Base-by-base conservation (phyloP, 1,139 yeast species). In the Protomyces inundatus region DNA sequence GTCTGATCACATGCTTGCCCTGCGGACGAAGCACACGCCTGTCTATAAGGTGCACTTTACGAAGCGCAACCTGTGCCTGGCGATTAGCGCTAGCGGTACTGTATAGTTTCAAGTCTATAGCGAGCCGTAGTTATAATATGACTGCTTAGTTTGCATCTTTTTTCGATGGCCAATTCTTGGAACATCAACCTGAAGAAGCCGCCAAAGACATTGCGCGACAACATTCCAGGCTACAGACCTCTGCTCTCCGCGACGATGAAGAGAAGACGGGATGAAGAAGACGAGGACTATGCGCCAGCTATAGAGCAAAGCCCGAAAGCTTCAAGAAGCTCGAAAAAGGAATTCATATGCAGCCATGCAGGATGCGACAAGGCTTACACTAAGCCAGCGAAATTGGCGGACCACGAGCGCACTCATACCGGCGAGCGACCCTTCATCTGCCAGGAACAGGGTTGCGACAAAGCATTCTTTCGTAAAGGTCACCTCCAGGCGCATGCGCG, bases 11-110 rank as follows among this genome's bases (percentile, higher is more conserved):
- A 83, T 93, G 85, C 90, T 96, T 2, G 95, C 95, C 14, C 93
- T 87, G 74, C 89, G 88, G 75, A 91, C 99, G 0, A 93, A 90
- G 76, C 87, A 87, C 76, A 90, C 98, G 0, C 97, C 98, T 1
- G 95, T 93, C 33, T 93, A 87, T 77, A 90, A 88, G 71, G 96
- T 95, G 39, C 90, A 87, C 71, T 93, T 91, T 74, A 91, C 98
- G 0, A 81, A 95, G 72, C 81, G 97, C 67, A 95, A 95, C 75
- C 77, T 95, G 69, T 58, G 62, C 45, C 45, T 58, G 33, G 62
- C 62, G n/a, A 36, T 58, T 23, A 51, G 56, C 7, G 56, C 62
- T 10, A 42, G 48, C 12, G 48, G 48, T 10, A 16, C 48, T 23
- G 23, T 16, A 35, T 54, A 64, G 56, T 67, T 66, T 52, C 23